These are phyloP conservation scores for Starmerella bombi DNA, from an alignment of 805 yeast genomes.

Conservation along the genomic window DNA sequence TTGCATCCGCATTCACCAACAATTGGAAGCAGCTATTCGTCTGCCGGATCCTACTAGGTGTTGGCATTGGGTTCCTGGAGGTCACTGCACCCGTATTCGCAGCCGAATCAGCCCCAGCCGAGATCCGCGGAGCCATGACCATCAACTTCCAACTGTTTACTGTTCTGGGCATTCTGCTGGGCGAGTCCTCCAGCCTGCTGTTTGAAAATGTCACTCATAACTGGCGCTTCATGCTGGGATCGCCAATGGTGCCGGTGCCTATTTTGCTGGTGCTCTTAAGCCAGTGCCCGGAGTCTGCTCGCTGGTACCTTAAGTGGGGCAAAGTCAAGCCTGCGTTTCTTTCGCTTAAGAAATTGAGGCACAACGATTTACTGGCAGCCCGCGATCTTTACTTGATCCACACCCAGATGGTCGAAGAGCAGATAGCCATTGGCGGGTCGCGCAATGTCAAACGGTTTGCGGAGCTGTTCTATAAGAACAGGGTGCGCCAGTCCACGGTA, in stretches of 20 bases:
- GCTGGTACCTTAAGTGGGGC: conserved; percentile 50
- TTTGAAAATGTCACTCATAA: conserved; percentile 33
- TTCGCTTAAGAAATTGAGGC: conserved; percentile 37
- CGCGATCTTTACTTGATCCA: conserved; percentile 50
- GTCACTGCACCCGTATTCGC: conserved; percentile 57
- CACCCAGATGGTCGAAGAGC: conserved; percentile 35
- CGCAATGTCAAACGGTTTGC: conserved; percentile 16
- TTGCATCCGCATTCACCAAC: conserved; percentile 49
- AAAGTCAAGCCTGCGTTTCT: conserved; percentile 38
- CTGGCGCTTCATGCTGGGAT: conserved; percentile 58
- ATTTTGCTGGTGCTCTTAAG: conserved; percentile 43
- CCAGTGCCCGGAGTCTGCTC: conserved; percentile 55
- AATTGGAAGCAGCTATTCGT: conserved; percentile 49
- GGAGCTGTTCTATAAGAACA: conserved; percentile 23
- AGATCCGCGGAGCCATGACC: conserved; percentile 49
- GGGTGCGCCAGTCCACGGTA: conserved; percentile 71
- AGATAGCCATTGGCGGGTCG: conserved; percentile 37
- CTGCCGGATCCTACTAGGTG: conserved; percentile 46
- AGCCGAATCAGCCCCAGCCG: conserved; percentile 48
- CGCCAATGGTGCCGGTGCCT: conserved; percentile 41
- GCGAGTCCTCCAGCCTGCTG: conserved; percentile 28
- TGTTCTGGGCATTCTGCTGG: conserved; percentile 61
- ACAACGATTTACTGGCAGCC: conserved; percentile 42
- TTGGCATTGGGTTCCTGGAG: conserved; percentile 55
- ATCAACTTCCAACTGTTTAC: conserved; percentile 67